Evolutionary conservation across 2,329 filamentous ascomycete genomes (phyloP), one percentile per base, ranked within the genome.

Genomic region (Rhexocercosporidium sp.): DNA sequence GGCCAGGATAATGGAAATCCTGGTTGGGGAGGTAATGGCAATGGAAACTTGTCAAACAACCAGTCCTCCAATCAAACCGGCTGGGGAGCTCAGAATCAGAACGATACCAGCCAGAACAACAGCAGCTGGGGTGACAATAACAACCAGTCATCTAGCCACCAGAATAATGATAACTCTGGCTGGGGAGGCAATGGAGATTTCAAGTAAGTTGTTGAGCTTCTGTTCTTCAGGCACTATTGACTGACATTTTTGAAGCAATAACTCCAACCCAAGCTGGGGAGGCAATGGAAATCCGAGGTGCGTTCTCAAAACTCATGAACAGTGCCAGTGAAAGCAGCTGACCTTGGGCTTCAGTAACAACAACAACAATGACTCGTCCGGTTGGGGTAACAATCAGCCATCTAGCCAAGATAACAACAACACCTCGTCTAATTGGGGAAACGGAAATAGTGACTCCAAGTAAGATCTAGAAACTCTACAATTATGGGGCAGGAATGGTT

Each of bases 301-400:
- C 6, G 31, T 39, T 39, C 11, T 22, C 20, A 12, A 14, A 57
- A 41, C n/a, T 37, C n/a, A 22, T 27, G 1, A 41, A 18, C 6
- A n/a, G 3, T 18, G 29, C 25, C 22, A 51, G 39, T n/a, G 14
- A 37, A n/a, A 11, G n/a, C 31, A 27, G n/a, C 12, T 27, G 25
- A 37, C 37, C 20, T 37, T 18, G 3, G 25, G 18, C 31, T 20
- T 16, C n/a, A 29, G 62, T 31, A 59, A 64, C 25, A 63, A 66
- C 49, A 49, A 62, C 20, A 62, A 69, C 37, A 62, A 61, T 22
- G 59, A 47, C 31, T 62, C 62, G 20, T 47, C 59, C 51, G 66
- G 25, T 16, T 69, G 44, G 66, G 63, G 65, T 16, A 61, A 31
- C 18, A 41, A 60, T 29, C 31, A 60, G 9, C 12, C 14, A 51